Evolutionary conservation across 768 basidiomycete genomes (phyloP).

Genomic region (Tephrocybe rancida): DNA sequence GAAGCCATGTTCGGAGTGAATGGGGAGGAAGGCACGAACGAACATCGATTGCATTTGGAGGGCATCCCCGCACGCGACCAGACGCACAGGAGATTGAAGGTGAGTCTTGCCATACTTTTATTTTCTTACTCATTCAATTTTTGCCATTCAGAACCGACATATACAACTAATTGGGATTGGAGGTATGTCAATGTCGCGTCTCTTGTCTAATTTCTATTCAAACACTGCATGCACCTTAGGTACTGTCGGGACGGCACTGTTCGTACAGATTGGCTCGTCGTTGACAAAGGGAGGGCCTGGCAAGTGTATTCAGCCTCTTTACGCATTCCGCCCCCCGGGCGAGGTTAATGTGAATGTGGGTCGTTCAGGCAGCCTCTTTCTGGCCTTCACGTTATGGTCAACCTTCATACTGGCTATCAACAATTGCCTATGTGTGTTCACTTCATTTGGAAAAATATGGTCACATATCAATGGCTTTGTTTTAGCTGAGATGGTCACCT

Average conservation of each 20-base stretch:
- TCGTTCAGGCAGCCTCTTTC: slow-evolving; percentile 43
- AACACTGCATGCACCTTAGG: slow-evolving; percentile 44
- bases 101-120: slow-evolving; percentile 9
- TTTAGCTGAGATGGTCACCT: slow-evolving; percentile 80
- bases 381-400: slow-evolving; percentile 54
- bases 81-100: slow-evolving; percentile 43
- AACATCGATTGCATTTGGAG: slow-evolving; percentile 15
- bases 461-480: neutral
- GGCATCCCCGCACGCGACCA: slow-evolving; percentile 26
- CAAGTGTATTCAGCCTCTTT: slow-evolving; percentile 23
- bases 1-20: neutral
- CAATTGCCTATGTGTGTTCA: slow-evolving; percentile 43
- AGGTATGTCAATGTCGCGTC: slow-evolving; percentile 29
- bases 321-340: too few species aligned
- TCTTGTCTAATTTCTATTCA: neutral
- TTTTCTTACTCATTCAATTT: neutral
- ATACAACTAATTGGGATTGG: slow-evolving; percentile 56
- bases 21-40: slow-evolving; percentile 1
- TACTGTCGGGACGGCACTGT: slow-evolving; percentile 76
- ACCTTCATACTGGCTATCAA: slow-evolving; percentile 51
- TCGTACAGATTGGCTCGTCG: slow-evolving; percentile 69
- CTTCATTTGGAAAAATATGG: neutral
- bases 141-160: slow-evolving; percentile 41
- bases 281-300: slow-evolving; percentile 68
- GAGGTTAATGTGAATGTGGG: neutral